Evolutionary conservation across 2,329 filamentous ascomycete genomes (phyloP), one percentile per base, ranked within the genome.

Genomic region (Arthrocladium fulminans): DNA sequence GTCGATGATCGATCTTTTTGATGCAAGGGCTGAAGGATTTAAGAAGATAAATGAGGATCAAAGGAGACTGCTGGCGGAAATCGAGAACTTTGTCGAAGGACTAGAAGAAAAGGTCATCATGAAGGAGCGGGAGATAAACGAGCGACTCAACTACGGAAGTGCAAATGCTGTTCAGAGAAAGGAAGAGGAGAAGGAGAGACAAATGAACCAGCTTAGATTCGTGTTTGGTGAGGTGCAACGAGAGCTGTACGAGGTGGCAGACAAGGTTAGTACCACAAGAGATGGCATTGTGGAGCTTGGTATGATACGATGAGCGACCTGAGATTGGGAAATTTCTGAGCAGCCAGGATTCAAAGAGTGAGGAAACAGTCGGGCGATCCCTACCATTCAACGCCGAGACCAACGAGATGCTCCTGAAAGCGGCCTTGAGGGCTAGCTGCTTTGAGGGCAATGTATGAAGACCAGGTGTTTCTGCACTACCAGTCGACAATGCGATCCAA

Each of bases 151-250:
- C 58, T 72, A 76, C 37, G 71, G 78, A 57, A 67, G 66, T 39
- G 63, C 67, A 27, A 68, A 55, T 65, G 68, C 24, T 59, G 58
- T 23, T 60, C 48, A 57, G 63, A 23, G 44, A 27, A 39, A 15
- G 13, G 17, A 59, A 63, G 15, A 49, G n/a, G 62, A 65, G 46
- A 56, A 67, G 48, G 69, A 75, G 54, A 66, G 77, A 62, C 30
- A 68, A 60, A 51, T 69, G 61, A 52, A 62, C 62, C 40, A 60
- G 68, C 41, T 67, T 60, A 35, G 69, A 68, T 50, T 71, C 10
- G 79, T 81, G 37, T 69, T 84, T 54, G 70, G 75, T 15, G 81
- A 84, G 55, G 81, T 84, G 51, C 80, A 84, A 65, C 72, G 76
- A 56, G 75, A 79, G 49, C 81, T 84, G 48, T 63, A 83, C 48